phyloP scores from a whole-genome alignment of 1,284 basidiomycete species.

The Leccinum cinnamomeum region DNA sequence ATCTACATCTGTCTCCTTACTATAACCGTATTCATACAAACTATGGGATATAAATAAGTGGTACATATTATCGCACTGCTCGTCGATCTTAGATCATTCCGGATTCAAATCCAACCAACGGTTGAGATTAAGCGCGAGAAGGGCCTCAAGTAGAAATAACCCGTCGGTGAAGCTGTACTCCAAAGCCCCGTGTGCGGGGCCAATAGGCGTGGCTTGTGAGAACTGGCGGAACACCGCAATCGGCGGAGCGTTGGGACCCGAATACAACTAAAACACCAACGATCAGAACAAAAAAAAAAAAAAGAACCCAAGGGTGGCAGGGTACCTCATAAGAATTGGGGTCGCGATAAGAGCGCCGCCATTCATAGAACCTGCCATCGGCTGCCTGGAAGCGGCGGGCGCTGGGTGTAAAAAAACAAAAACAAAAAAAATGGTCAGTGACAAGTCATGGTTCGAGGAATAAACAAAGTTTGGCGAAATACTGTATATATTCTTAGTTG shows the following conservation, averaged over 20 bases:
- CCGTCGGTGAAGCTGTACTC: conserved; percentile 63
- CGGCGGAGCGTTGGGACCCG: conserved; percentile 40
- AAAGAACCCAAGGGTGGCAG: not conserved
- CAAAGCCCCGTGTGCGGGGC: conserved; percentile 60
- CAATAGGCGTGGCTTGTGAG: conserved; percentile 54
- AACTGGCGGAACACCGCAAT: conserved; percentile 61
- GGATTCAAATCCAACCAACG: conserved; percentile 65
- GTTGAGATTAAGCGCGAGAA: conserved; percentile 68
- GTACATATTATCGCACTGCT: conserved; percentile 19
- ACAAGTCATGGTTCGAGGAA: not conserved
- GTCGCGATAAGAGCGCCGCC: conserved; percentile 52
- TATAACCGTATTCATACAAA: conserved; percentile 37
- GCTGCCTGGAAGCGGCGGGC: conserved; percentile 57
- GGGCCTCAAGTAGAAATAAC: conserved; percentile 56
- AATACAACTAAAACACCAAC: conserved; percentile 42
- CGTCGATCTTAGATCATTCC: conserved; percentile 38
- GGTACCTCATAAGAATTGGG: conserved; percentile 56
- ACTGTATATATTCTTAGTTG: not conserved
- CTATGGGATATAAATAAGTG: conserved; percentile 37
- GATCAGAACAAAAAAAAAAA: conserved; percentile 3
- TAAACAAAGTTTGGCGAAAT: not conserved
- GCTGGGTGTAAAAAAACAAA: conserved; percentile 35
- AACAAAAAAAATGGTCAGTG: conserved; percentile 20
- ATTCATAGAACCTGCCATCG: conserved; percentile 57
- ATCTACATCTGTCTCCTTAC: conserved; percentile 14